Conservation (phyloP, 176 grass and related monocot species). For the Avena atlantica region DNA sequence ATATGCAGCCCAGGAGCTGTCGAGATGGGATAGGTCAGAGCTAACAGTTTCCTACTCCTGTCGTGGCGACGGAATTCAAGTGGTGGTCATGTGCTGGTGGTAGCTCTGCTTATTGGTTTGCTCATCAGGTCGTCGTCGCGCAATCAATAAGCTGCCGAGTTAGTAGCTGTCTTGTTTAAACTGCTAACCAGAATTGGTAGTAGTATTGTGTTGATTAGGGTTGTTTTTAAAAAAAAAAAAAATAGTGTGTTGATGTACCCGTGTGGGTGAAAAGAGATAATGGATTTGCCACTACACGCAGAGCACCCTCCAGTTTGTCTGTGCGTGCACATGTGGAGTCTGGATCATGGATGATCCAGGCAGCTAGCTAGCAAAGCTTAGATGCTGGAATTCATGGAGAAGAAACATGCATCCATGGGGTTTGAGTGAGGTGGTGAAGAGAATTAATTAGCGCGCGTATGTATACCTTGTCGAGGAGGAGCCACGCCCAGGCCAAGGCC, state of each 20-base stretch:
- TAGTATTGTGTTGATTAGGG: too few species aligned
- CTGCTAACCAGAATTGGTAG: background rate
- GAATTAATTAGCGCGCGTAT: too few species aligned
- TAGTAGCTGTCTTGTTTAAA: background rate
- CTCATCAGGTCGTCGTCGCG: background rate
- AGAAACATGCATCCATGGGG: background rate
- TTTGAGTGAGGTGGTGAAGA: background rate
- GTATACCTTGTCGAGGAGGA: constrained; percentile 84
- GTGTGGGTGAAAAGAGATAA: background rate
- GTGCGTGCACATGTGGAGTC: too few species aligned
- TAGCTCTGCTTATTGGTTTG: background rate
- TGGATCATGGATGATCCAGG: background rate
- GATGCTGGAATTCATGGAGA: background rate
- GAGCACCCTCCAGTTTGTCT: too few species aligned
- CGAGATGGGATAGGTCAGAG: background rate
- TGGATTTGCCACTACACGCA: too few species aligned
- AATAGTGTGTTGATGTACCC: background rate
- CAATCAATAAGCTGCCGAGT: background rate
- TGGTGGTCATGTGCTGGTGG: background rate
- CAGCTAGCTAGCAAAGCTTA: background rate
- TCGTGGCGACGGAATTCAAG: background rate
- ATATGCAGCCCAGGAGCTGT: background rate
- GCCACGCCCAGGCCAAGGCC: constrained; percentile 61
- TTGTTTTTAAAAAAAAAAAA: too few species aligned
- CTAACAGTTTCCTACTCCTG: constrained; percentile 27